Conservation (phyloP, 768 basidiomycete species). For the Nevesoporus exiguus region DNA sequence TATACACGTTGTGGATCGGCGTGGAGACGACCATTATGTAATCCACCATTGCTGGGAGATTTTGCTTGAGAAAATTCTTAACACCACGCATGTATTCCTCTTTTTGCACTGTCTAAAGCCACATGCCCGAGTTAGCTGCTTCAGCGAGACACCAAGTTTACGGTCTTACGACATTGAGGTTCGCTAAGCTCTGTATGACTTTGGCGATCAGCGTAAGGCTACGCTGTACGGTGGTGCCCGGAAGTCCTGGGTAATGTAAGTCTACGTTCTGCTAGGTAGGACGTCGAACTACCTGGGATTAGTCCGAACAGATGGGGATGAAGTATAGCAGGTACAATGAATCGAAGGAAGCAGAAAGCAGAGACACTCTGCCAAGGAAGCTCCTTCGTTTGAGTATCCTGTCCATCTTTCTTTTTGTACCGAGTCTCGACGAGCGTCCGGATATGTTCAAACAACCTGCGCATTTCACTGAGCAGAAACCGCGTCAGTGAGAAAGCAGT, state of each 20-base stretch:
- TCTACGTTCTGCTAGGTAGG: not conserved
- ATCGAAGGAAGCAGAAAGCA: constrained; percentile 86
- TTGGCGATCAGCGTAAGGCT: constrained; percentile 84
- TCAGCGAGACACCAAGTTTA: not conserved
- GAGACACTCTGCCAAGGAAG: constrained; percentile 81
- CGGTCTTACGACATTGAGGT: constrained; percentile 64
- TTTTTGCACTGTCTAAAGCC: constrained; percentile 55
- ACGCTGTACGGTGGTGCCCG: constrained; percentile 63
- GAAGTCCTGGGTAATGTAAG: constrained; percentile 51
- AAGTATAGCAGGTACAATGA: constrained; percentile 88
- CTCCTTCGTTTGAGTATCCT: constrained; percentile 46
- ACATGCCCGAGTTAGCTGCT: constrained; percentile 1
- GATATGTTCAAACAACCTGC: constrained; percentile 63
- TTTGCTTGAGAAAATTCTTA: constrained; percentile 67
- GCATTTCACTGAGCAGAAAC: constrained; percentile 56
- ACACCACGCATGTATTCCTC: constrained; percentile 82
- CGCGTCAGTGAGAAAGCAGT: constrained; percentile 2
- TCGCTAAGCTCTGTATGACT: constrained; percentile 86
- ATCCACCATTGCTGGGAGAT: constrained; percentile 68
- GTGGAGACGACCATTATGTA: constrained; percentile 75
- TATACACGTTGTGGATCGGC: constrained; percentile 33
- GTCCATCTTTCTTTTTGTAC: constrained; percentile 42
- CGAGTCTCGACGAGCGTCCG: constrained; percentile 69
- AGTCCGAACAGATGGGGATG: constrained; percentile 83
- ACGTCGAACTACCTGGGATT: constrained; percentile 52